Evolutionary conservation across 164 flowering plant species (phyloP).

Genomic region (Piper betle): DNA sequence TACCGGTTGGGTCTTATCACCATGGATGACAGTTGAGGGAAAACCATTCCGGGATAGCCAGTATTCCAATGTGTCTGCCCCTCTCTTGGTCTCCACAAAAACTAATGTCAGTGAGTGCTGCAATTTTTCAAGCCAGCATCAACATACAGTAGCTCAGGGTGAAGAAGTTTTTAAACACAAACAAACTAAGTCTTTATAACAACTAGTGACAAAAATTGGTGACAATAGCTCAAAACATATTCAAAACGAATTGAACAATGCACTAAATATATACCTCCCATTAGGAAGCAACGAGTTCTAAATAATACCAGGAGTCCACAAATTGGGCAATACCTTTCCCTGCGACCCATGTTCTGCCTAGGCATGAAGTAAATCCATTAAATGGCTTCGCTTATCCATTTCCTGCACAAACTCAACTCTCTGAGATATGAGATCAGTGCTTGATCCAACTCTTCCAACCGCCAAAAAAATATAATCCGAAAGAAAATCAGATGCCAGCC

Average conservation of each 20-base stretch:
- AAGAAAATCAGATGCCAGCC: constrained; percentile 48
- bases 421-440: constrained; percentile 41
- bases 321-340: constrained; percentile 21
- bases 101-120: constrained; percentile 44
- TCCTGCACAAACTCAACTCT: constrained; percentile 42
- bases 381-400: constrained; percentile 28
- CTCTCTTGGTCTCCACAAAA: constrained; percentile 55
- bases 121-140: neutral
- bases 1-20: constrained; percentile 51
- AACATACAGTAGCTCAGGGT: too few relatives aligned
- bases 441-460: constrained; percentile 56
- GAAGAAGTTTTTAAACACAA: too few relatives aligned
- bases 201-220: too few relatives aligned
- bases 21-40: constrained; percentile 50
- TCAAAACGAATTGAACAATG: neutral
- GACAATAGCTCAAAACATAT: neutral
- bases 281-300: neutral
- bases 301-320: neutral
- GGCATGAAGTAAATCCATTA: constrained; percentile 31
- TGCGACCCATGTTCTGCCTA: constrained; percentile 18
- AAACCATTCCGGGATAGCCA: constrained; percentile 40
- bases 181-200: too few relatives aligned
- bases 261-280: too few relatives aligned
- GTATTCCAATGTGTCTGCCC: constrained; percentile 40
- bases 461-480: constrained; percentile 41